Base-by-base conservation (phyloP, 345 rosid genomes). In the Arabidopsis suecica region DNA sequence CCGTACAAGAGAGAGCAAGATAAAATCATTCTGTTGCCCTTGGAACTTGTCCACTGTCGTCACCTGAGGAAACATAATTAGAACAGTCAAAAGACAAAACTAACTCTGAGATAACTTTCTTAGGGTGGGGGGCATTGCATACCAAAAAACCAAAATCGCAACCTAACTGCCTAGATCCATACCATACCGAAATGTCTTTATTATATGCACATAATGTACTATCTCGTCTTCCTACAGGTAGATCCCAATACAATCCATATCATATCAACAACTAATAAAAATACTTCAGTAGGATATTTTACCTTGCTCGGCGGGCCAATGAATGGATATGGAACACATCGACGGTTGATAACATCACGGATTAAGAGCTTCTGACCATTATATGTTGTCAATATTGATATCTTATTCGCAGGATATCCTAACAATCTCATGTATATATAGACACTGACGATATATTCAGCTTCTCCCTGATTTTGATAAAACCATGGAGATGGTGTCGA, bases 261-360 rank as follows among this genome's bases (percentile, higher is more conserved):
- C 57, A 54, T 11, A 49, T 49, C 20, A 58, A 13, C 61, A 66
- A 45, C 51, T n/a, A 40, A n/a, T 16, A 16, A 20, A 45, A 20
- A 45, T 11, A 65, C 61, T 64, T 56, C 54, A 57, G 45, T 49
- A 41, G 18, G 50, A 77, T 60, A 66, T 56, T 42, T 82, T 76
- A 89, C 99, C 96, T 95, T 95, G 81, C 89, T 88, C n/a, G 97
- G 99, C 2, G 93, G 93, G 75, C 99, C 99, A 55, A 90, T 95
- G 74, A 90, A 90, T 65, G 87, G 67, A 78, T 85, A 89, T 9
- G 97, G 99, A 75, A 82, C 89, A 72, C 97, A 92, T 9, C 96
- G 88, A 37, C 97, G 85, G 82, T 87, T 95, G 73, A 94, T 82
- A 63, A 95, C 99, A 86, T 95, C 99, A 82, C 99, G 99, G 64